Conservation (phyloP, 768 basidiomycete species). For the Psilocybe azurescens region DNA sequence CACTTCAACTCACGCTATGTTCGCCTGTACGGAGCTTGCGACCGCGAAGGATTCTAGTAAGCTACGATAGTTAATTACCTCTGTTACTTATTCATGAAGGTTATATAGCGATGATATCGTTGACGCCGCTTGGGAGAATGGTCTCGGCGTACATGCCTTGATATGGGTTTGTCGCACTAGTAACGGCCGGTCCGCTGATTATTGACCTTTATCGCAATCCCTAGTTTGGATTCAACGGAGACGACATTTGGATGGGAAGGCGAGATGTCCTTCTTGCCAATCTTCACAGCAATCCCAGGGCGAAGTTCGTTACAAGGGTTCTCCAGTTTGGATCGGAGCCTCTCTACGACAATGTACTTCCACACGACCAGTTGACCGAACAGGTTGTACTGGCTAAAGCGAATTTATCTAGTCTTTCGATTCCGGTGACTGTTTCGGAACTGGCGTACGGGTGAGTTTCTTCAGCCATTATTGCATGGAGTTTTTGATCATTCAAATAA, state of each 20-base stretch:
- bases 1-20: constrained; percentile 71
- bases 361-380: constrained; percentile 48
- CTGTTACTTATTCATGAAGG: not conserved
- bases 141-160: constrained; percentile 72
- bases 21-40: constrained; percentile 56
- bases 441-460: constrained; percentile 61
- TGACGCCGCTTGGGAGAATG: constrained; percentile 69
- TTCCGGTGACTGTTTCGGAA: constrained; percentile 74
- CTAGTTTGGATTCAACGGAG: constrained; percentile 55
- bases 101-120: constrained; percentile 57
- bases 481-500: not conserved
- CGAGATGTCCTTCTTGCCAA: constrained; percentile 56
- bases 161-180: constrained; percentile 59
- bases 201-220: not conserved
- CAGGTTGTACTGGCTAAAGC: constrained; percentile 57
- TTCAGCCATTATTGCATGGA: constrained; percentile 24
- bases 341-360: constrained; percentile 63
- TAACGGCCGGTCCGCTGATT: not conserved
- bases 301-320: constrained; percentile 67
- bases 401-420: constrained; percentile 55
- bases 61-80: constrained; percentile 17
- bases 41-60: constrained; percentile 51
- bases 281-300: constrained; percentile 64
- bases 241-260: constrained; percentile 55
- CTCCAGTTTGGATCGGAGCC: constrained; percentile 79